Conservation (phyloP, 1,284 basidiomycete species). For the Naganishia sp. region DNA sequence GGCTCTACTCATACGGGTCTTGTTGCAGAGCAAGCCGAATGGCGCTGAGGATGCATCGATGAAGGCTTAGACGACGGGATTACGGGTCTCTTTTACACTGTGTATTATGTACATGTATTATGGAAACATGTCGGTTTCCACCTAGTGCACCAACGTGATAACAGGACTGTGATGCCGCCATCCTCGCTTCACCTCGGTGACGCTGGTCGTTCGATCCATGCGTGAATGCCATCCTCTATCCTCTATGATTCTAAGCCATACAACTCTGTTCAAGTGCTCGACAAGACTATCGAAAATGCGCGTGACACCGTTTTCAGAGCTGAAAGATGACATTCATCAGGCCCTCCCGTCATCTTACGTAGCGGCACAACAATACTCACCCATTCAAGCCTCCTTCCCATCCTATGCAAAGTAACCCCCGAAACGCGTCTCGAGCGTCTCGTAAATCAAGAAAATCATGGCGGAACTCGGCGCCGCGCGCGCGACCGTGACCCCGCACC, state of each 20-base stretch:
- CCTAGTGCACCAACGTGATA: too few relatives aligned
- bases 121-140: background rate
- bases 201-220: background rate
- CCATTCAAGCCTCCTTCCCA: background rate
- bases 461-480: slow-evolving; percentile 86
- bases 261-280: background rate
- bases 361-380: too few relatives aligned
- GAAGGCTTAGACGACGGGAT: slow-evolving; percentile 11
- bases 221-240: background rate
- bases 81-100: background rate
- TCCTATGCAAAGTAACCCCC: slow-evolving; percentile 40
- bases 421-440: slow-evolving; percentile 60
- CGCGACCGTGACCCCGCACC: slow-evolving; percentile 90
- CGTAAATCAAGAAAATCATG: slow-evolving; percentile 87
- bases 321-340: background rate
- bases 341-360: too few relatives aligned
- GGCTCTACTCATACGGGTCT: background rate
- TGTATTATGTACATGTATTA: slow-evolving; percentile 10
- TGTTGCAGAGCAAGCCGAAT: slow-evolving; percentile 21
- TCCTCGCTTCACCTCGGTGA: background rate
- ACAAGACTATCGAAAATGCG: background rate
- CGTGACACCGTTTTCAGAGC: background rate
- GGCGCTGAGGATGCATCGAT: slow-evolving; percentile 16
- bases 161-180: background rate
- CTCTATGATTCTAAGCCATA: background rate